A percentile compares a stretch with the other conserved stretches of the same genome.
Conservation (phyloP, 495 filamentous ascomycete species). For the Aspergillus taichungensis region DNA sequence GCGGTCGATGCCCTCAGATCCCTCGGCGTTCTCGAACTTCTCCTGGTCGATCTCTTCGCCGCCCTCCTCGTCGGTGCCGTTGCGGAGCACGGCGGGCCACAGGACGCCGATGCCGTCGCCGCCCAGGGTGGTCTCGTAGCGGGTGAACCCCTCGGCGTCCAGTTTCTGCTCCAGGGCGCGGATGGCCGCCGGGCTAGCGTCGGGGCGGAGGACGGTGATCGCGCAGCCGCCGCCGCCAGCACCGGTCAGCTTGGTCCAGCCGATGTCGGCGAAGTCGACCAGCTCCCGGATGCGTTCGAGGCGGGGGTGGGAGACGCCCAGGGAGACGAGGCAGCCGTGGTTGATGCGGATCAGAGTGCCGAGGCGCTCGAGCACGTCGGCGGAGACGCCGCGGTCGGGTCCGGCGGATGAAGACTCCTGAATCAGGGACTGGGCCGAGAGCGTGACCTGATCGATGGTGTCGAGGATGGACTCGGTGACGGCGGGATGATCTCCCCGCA, state of each 20-base stretch:
- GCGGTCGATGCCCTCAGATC: conserved; percentile 69
- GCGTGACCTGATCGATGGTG: conserved; percentile 72
- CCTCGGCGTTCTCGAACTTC: conserved; percentile 76
- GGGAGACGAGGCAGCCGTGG: conserved; percentile 76
- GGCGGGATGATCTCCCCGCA: conserved; percentile 58
- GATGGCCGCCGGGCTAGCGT: conserved; percentile 41
- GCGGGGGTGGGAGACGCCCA: conserved; percentile 89
- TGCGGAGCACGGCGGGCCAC: conserved; percentile 78
- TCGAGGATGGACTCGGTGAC: conserved; percentile 73
- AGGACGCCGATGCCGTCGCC: conserved; percentile 89
- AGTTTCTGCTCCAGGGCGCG: conserved; percentile 57
- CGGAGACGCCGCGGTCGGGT: conserved; percentile 26
- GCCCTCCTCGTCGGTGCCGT: conserved; percentile 61
- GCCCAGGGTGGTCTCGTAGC: conserved; percentile 80
- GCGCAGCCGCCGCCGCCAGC: conserved; percentile 93
- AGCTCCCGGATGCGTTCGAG: conserved; percentile 88
- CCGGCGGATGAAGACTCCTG: conserved; percentile 16
- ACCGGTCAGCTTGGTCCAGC: conserved; percentile 95
- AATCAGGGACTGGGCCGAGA: conserved; percentile 64
- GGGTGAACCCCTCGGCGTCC: conserved; percentile 65
- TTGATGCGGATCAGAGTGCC: conserved; percentile 88
- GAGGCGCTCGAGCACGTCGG: conserved; percentile 53
- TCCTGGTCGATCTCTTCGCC: conserved; percentile 89
- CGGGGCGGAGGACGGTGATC: conserved; percentile 77
- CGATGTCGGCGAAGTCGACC: conserved; percentile 80